Evolutionary conservation across 2,329 filamentous ascomycete genomes (phyloP).

Genomic region (Tolypocladium nubicola): DNA sequence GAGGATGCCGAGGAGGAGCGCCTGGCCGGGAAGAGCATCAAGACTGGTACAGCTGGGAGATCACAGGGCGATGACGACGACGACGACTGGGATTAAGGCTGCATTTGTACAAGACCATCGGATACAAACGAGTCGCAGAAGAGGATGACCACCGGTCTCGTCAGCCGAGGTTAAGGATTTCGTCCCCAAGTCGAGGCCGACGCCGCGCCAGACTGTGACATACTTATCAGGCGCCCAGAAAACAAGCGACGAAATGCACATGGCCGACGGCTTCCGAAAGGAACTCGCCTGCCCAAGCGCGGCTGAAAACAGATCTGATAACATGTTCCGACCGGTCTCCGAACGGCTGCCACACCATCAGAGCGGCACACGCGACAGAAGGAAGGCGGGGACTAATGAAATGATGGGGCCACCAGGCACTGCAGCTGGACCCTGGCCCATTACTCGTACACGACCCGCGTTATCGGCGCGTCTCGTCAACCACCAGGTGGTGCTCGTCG

Average conservation of each 20-base stretch:
- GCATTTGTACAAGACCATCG: neutral
- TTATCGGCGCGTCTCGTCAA: neutral
- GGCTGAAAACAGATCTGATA: neutral
- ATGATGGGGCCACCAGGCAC: neutral
- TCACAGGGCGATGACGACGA: constrained; percentile 36
- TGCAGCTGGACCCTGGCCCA: neutral
- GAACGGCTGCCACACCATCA: neutral
- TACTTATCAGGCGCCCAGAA: neutral
- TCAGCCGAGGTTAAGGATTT: neutral
- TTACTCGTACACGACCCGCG: neutral
- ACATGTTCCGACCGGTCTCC: neutral
- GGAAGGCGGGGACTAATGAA: neutral
- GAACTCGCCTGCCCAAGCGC: neutral
- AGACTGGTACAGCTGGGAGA: constrained; percentile 36
- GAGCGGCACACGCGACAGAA: neutral
- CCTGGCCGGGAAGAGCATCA: constrained; percentile 36
- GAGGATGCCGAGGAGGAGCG: constrained; percentile 52
- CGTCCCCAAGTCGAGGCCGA: neutral
- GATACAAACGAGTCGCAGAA: neutral
- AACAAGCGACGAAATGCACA: neutral
- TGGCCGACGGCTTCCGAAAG: neutral
- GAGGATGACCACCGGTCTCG: neutral
- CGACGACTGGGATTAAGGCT: constrained; percentile 51
- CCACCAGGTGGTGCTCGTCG: neutral
- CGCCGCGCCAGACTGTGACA: neutral